Base-by-base conservation (phyloP, 495 filamentous ascomycete species). In the Aspergillus sclerotioniger region DNA sequence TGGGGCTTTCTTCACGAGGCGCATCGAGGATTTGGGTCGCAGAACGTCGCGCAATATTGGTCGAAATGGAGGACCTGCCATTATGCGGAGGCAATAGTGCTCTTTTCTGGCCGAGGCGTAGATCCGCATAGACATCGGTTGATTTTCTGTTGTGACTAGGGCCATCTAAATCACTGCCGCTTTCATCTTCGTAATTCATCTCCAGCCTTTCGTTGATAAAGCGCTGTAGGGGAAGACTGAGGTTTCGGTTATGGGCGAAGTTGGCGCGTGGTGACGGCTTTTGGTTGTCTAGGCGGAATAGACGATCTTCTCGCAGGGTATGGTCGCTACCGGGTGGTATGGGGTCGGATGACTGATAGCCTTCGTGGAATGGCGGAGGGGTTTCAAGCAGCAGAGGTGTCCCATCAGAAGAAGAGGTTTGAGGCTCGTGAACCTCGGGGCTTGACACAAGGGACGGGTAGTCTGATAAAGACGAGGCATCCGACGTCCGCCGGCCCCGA, bases 181-280 rank as follows among this genome's bases (percentile, higher is more conserved):
- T 32, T 13, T 63, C 65, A 16, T 51, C 35, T 19, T 58, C 67
- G 48, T 70, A 61, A 21, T 70, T 62, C 39, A 75, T 44, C 13
- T 72, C 69, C 12, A 73, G 33, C n/a, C 72, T 65, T 35, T 79
- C 76, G 21, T 78, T 76, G 53, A 79, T 79, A 44, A 79, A 79
- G 3, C 76, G 70, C 53, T 78, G 69, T 19, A 79, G 60, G 29
- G 75, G 76, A 33, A 79, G 53, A 57, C 76, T 79, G 2, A 77
- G 70, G 3, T 69, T 62, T 15, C 71, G 66, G 39, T 62, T 70
- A 29, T 72, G 69, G 16, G 67, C 57, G 43, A 76, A 69, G 0
- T 56, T 31, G 3, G 62, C 39, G 13, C 57, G 59, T 4, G 63
- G 62, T 17, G 66, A 66, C 6, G 50, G 29, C 57, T 73, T 74